A percentile compares a stretch with the other conserved stretches of the same genome.
Conservation (phyloP, 73 alveolate genomes). For the Symbiodinium pilosum region DNA sequence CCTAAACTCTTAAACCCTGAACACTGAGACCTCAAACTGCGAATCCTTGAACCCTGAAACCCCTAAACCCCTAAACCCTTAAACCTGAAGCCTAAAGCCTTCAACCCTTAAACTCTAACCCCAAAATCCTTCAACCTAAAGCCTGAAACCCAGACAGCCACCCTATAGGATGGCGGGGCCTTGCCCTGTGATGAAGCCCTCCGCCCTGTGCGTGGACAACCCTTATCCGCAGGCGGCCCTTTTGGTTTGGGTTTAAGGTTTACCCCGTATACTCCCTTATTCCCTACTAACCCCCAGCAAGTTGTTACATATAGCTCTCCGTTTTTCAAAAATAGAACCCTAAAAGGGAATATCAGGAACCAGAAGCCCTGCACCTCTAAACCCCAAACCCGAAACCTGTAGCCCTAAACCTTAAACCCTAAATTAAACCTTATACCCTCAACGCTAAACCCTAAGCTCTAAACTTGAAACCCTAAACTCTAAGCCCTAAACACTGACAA, state of each 20-base stretch:
- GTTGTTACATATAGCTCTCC: not conserved
- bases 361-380: not conserved
- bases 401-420: not conserved
- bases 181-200: slow-evolving; percentile 66
- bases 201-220: slow-evolving; percentile 58
- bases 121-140: not conserved
- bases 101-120: not conserved
- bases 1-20: not conserved
- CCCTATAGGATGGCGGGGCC: not conserved
- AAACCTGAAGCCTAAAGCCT: not conserved
- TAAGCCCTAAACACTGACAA: not conserved
- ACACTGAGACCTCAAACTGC: not conserved
- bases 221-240: slow-evolving; percentile 58
- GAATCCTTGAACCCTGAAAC: not conserved
- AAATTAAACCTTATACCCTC: not conserved
- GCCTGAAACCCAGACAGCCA: not conserved
- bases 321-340: not conserved
- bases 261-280: not conserved
- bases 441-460: not conserved
- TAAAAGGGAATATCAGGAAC: not conserved
- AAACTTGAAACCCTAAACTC: not conserved
- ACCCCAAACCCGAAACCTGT: not conserved
- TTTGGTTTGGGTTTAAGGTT: not conserved
- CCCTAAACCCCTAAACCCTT: not conserved
- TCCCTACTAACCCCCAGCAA: not conserved